These are phyloP conservation scores for Pseudohalonectria lignicola DNA, from an alignment of 2,329 filamentous ascomycete genomes.

Conservation along the genomic window DNA sequence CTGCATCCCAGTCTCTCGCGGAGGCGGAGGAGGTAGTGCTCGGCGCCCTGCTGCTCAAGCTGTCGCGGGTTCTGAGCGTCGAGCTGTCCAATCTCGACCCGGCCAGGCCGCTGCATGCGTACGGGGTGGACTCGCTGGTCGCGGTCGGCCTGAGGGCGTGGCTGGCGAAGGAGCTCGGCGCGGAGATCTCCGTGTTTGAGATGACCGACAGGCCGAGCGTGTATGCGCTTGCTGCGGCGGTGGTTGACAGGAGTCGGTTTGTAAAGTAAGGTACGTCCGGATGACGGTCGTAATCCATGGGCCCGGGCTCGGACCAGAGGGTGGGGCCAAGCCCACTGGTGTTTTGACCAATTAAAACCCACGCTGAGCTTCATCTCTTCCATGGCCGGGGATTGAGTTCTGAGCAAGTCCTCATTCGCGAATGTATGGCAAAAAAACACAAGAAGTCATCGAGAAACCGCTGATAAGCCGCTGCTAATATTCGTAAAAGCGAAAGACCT, in stretches of 20 bases:
- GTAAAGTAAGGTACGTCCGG: too few relatives aligned
- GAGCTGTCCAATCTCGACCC: constrained; percentile 12
- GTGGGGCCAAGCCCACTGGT: background rate
- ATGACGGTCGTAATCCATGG: too few relatives aligned
- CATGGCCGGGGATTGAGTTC: background rate
- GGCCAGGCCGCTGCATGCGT: constrained; percentile 11
- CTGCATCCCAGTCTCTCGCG: background rate
- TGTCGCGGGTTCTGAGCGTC: constrained; percentile 12
- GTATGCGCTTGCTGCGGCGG: constrained; percentile 11
- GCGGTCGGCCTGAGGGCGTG: constrained; percentile 13
- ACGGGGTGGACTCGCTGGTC: constrained; percentile 16
- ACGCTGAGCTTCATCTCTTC: background rate
- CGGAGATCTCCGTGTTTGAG: constrained; percentile 14
- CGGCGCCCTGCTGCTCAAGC: constrained; percentile 12
- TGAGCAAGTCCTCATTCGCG: background rate
- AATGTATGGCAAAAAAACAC: too few relatives aligned
- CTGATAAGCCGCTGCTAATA: too few relatives aligned
- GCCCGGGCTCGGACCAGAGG: too few relatives aligned
- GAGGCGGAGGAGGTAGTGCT: constrained; percentile 8
- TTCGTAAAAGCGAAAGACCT: too few relatives aligned
- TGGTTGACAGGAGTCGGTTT: constrained; percentile 11
- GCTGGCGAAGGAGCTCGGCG: constrained; percentile 13
- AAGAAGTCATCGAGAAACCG: too few relatives aligned
- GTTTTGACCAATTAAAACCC: background rate
- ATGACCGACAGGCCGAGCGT: constrained; percentile 14